These are phyloP conservation scores for Russula sp. DNA, from an alignment of 768 basidiomycete species.

Conservation along the genomic window DNA sequence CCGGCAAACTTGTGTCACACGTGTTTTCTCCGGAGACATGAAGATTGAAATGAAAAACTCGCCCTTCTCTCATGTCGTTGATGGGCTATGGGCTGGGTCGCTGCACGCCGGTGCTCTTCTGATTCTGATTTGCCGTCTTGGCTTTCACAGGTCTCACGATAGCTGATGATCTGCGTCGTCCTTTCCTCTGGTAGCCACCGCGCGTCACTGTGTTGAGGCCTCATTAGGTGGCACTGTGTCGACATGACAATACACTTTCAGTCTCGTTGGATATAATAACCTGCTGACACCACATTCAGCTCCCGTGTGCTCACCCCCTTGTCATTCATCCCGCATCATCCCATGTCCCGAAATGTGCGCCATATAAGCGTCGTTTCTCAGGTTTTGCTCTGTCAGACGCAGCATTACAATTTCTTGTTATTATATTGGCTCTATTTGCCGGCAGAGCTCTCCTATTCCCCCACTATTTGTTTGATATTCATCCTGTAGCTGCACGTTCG, in stretches of 20 bases:
- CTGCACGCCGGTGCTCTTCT: neutral
- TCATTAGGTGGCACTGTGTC: neutral
- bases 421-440: neutral
- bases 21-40: neutral
- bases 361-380: neutral
- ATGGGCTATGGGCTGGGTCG: neutral
- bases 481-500: neutral
- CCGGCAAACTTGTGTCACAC: neutral
- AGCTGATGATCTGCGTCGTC: too few species aligned
- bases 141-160: too few species aligned
- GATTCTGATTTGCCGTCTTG: too few species aligned
- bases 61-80: neutral
- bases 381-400: neutral
- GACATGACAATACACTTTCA: neutral
- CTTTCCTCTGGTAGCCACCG: too few species aligned
- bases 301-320: neutral
- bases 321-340: too few species aligned
- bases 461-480: neutral
- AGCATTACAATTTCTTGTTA: neutral
- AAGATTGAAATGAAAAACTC: neutral
- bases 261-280: too few species aligned
- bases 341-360: neutral
- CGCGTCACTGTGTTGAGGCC: neutral
- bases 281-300: too few species aligned
- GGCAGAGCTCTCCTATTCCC: neutral